Base-by-base conservation (phyloP, 169 alveolate species). In the Plasmodium gallinaceum region DNA sequence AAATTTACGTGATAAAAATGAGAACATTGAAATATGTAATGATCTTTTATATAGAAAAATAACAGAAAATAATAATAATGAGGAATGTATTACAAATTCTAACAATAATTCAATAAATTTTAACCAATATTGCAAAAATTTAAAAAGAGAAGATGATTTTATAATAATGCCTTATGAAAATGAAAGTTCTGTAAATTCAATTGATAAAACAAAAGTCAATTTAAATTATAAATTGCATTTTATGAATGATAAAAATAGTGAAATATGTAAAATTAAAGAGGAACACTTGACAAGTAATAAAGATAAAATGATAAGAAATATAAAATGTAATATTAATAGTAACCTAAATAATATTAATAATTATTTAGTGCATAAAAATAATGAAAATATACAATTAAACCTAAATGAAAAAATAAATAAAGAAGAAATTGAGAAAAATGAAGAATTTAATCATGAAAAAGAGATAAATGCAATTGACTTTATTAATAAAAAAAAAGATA, bases 81-180 rank as follows among this genome's bases (percentile, higher is more conserved):
- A 73, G 2, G 60, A 64, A 20, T 8, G 46, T 42, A 37, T 66
- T 42, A 7, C 64, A 20, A 66, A 78, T 60, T 46, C 68, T 57
- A 65, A 78, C 43, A 64, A 22, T 8, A 58, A 74, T 43, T 71
- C 43, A 51, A 18, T 43, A 42, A 45, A 74, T 74, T 32, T 74
- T 7, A 20, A 43, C 22, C 73, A 74, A 16, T 42, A 74, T 64
- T 46, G 48, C 8, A 58, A 37, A 14, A 51, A 32, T n/a, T 42
- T n/a, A 9, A 74, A 18, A 51, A 60, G 88, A 12, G 74, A 74
- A 26, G 72, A 51, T 6, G 72, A 51, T 6, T 71, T 58, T n/a
- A 46, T 32, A 32, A 46, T 32, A 32, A 10, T 71, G 22, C 48
- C 52, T 51, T 39, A 32, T 51, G 26, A 58, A 58, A 16, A 10